Base-by-base conservation (phyloP, 2,329 filamentous ascomycete genomes). In the Colletotrichum ledebouriae region DNA sequence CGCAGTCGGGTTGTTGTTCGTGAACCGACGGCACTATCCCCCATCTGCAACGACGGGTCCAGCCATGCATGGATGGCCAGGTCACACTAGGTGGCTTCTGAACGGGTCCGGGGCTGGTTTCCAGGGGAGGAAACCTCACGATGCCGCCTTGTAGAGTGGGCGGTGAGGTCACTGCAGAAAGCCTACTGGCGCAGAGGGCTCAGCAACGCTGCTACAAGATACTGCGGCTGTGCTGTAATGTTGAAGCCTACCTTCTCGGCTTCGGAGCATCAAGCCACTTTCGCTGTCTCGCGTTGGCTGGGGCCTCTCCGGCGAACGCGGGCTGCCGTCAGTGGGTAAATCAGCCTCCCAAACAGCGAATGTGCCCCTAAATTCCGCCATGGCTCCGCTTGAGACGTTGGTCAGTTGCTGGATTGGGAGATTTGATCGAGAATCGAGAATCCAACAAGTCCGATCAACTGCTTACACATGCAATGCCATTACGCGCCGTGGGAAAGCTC, bases 281-380 rank as follows among this genome's bases (percentile, higher is more conserved):
- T 49, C 22, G 17, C 57, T 59, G 17, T 39, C 53, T 57, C 34
- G 37, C 44, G 33, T 15, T 17, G 20, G 34, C 46, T 52, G 55
- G 53, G 62, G 17, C 50, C 49, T 49, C 49, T 62, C 58, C 33
- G 49, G 50, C 41, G 58, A 66, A 61, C n/a, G 49, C 63, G 63
- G 58, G 12, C 59, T 67, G 50, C 44, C 50, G 52, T 63, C 59
- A 52, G 63, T 58, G 59, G 50, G 20, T 52, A 41, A 39, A 13
- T 39, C 37, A 39, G 37, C 46, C 62, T 44, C 62, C 62, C 44
- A 59, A 64, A 52, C 56, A 42, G 55, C 46, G 47, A 64, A 37
- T 46, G 34, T 17, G 25, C 37, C 46, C 53, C 56, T 59, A 39
- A 53, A 53, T 59, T 59, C 62, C 55, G 55, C 55, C 25, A 64